Evolutionary conservation across 331 rosid species (phyloP).

Genomic region (Acacia pycnantha): DNA sequence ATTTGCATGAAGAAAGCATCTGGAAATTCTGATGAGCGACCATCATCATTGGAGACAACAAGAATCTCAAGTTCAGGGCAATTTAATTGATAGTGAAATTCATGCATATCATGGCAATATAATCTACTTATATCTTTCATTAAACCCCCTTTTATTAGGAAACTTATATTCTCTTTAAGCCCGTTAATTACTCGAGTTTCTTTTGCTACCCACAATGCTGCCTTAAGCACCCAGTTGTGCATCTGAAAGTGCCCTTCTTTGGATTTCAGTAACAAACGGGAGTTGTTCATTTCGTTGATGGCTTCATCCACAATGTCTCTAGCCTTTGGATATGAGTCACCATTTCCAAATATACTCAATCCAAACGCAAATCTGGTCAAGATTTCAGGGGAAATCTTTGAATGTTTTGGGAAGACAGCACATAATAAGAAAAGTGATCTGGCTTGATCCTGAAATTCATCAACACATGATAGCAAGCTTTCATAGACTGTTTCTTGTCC

Average conservation of each 20-base stretch:
- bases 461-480: background rate
- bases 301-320: background rate
- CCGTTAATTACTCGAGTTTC: background rate
- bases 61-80: conserved; percentile 12
- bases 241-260: background rate
- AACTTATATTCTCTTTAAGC: background rate
- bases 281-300: background rate
- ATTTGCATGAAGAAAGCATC: background rate
- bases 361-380: background rate
- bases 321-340: background rate
- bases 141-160: too few relatives aligned
- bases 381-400: background rate
- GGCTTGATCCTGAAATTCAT: background rate
- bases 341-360: background rate
- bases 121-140: background rate
- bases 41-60: background rate
- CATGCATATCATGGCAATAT: conserved; percentile 1
- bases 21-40: background rate
- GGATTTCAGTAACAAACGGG: background rate
- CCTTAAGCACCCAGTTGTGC: background rate
- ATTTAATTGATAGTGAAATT: background rate
- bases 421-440: too few relatives aligned
- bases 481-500: too few relatives aligned
- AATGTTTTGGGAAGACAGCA: background rate
- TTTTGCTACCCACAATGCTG: background rate